Evolutionary conservation across 345 rosid species (phyloP).

Genomic region (Psidium guajava): DNA sequence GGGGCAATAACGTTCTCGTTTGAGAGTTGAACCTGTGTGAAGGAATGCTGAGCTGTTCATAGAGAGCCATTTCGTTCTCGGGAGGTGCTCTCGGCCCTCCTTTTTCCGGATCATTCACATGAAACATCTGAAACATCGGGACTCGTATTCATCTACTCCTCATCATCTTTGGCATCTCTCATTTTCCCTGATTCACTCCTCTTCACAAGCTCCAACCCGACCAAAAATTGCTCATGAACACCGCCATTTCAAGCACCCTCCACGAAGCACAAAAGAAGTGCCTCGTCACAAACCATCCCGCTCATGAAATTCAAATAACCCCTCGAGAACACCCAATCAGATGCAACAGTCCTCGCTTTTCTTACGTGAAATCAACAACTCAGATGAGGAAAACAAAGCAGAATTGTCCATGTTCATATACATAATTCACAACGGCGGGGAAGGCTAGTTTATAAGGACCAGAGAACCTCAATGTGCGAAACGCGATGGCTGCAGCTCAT

Average conservation of each 20-base stretch:
- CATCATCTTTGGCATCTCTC: slow-evolving; percentile 31
- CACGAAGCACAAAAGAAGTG: neutral
- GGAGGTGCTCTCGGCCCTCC: slow-evolving; percentile 68
- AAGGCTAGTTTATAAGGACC: neutral
- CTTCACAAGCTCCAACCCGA: neutral
- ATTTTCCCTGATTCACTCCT: slow-evolving; percentile 13
- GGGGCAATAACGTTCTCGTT: slow-evolving; percentile 22
- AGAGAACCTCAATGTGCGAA: neutral
- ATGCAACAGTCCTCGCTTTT: neutral
- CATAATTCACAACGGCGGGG: neutral
- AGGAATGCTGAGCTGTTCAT: slow-evolving; percentile 57
- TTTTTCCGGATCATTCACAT: slow-evolving; percentile 51
- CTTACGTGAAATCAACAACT: neutral
- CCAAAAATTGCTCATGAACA: neutral
- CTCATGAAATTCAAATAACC: neutral
- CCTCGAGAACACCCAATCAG: neutral
- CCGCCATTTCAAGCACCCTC: neutral
- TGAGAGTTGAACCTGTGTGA: slow-evolving; percentile 23
- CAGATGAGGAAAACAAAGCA: neutral
- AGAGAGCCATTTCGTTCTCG: slow-evolving; percentile 72
- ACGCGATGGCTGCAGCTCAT: neutral
- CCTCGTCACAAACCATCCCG: neutral
- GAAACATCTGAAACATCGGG: slow-evolving; percentile 73
- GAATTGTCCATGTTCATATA: neutral
- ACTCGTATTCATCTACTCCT: slow-evolving; percentile 14